Base-by-base conservation (phyloP, 2,329 filamentous ascomycete genomes). In the Aspergillus persii region DNA sequence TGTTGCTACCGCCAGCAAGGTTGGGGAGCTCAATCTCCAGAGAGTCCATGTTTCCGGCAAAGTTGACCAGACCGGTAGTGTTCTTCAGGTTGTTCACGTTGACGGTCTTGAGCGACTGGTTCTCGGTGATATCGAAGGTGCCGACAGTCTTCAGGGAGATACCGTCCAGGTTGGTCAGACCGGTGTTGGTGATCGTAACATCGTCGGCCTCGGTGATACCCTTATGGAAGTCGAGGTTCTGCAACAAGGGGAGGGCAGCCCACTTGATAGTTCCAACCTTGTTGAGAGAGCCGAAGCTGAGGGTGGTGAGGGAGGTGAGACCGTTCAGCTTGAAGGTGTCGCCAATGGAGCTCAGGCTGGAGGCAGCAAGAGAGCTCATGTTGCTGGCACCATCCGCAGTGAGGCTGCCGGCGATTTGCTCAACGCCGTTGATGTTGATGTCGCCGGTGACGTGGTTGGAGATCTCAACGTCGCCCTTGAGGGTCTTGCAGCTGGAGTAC, bases 41-140 rank as follows among this genome's bases (percentile, higher is more conserved):
- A 65, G 86, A 82, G 66, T 84, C 80, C 72, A 89, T 89, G 83
- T 99, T 99, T 81, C 89, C 87, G 69, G 87, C 86, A 73, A 99
- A 87, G 70, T 84, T 87, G 55, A 97, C 80, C 50, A 82, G 76
- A 58, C 84, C 82, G 65, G 84, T 89, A 69, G 96, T 85, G 79
- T 90, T 94, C 75, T 83, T 83, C 60, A 98, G 83, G 74, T 89
- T 85, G 77, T 92, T 90, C 66, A 80, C 77, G 73, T 86, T 85
- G 80, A 96, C 90, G 62, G 81, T 82, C 73, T 84, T 86, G 68
- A 99, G 84, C 73, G 89, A 88, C 62, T 80, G 81, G 86, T 98
- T 98, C 88, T 96, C 96, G 84, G 91, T 89, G 78, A 99, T 89
- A 76, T 90, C 82, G 74, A 99, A 85, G 66, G 80, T 83, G 58